These are phyloP conservation scores for Calonectria crousiana DNA, from an alignment of 2,329 filamentous ascomycete genomes.

Conservation along the genomic window DNA sequence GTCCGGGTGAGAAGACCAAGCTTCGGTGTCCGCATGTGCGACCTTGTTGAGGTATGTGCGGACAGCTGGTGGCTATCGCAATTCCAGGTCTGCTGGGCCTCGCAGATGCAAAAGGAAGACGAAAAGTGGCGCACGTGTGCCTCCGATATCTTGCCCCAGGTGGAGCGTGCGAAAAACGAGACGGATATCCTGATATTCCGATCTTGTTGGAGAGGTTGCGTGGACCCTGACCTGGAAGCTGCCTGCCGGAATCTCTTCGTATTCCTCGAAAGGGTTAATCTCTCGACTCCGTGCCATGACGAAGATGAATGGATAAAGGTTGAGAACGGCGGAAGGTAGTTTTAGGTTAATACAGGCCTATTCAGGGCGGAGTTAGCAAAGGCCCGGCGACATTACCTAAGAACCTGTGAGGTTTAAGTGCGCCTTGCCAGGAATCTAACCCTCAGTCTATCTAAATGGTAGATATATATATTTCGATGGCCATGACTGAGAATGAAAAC, in stretches of 20 bases:
- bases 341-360: not conserved
- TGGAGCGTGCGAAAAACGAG: not conserved
- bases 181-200: not conserved
- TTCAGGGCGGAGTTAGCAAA: not conserved
- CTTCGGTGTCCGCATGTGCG: not conserved
- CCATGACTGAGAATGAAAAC: too few relatives aligned
- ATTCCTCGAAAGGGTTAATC: not conserved
- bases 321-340: not conserved
- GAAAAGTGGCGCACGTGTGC: not conserved
- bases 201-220: not conserved
- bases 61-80: not conserved
- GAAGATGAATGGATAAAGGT: not conserved
- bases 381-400: too few relatives aligned
- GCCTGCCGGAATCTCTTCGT: not conserved
- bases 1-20: not conserved
- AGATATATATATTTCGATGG: too few relatives aligned
- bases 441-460: too few relatives aligned
- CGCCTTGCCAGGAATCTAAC: too few relatives aligned
- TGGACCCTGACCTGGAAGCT: not conserved
- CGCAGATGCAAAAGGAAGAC: not conserved
- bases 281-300: not conserved
- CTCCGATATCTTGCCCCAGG: not conserved
- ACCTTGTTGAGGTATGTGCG: not conserved
- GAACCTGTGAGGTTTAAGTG: too few relatives aligned
- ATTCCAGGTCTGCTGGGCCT: not conserved